Base-by-base conservation (phyloP, 2,329 filamentous ascomycete species). In the Fusarium praegraminearum region DNA sequence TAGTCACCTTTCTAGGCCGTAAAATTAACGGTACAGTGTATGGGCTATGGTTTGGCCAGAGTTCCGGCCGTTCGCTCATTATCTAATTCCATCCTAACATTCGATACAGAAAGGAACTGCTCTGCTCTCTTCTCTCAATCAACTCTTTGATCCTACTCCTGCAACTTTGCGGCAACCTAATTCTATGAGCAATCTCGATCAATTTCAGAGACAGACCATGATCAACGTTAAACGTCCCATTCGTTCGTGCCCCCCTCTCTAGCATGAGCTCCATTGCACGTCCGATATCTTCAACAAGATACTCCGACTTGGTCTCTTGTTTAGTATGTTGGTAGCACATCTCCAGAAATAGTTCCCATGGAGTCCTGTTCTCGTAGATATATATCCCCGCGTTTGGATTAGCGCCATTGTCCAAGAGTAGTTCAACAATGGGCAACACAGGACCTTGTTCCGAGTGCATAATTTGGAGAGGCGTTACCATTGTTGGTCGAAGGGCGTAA, bases 181-280 rank as follows among this genome's bases (percentile, higher is more conserved):
- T 15, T 20, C 4, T 7, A 5, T 16, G 7, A 15, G 20, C 3
- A 4, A 46, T 20, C 2, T 22, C 26, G n/a, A 3, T 11, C 2
- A 32, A 5, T 2, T 15, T 7, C 13, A 30, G 12, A 15, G 16
- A 9, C 7, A 2, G 0, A 3, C 15, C 1, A 12, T 18, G 3
- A 7, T 9, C 10, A 24, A 26, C 15, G 24, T 24, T 5, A 4
- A 44, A 44, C 3, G 9, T 7, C 12, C 43, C 43, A 4, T 30
- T 8, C 5, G 13, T 16, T 7, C 44, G 28, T 3, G 18, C 28
- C 10, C 44, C 44, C 8, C 44, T 5, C 2, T 10, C 3, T 10
- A 47, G 2, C 44, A 33, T 33, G 4, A 49, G 45, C 15, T 49
- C 30, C 20, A 33, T 33, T 16, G 28, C 45, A 16, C 45, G 7